Evolutionary conservation across 768 basidiomycete genomes (phyloP).

Genomic region (Solioccasus polychromus): DNA sequence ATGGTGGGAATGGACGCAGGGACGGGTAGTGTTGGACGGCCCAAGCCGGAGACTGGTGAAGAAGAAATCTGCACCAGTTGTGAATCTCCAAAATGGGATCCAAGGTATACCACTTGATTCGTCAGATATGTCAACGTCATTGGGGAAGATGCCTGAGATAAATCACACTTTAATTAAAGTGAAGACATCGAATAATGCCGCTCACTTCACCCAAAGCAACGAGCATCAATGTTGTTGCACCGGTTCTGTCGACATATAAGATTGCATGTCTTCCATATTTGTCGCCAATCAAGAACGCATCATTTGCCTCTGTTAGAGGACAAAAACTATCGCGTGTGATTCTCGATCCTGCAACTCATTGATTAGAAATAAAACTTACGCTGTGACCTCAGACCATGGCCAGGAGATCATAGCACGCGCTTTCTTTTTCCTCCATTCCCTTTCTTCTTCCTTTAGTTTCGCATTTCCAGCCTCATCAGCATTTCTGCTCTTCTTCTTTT

Average conservation of each 20-base stretch:
- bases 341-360: background rate
- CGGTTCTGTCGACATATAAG: conserved; percentile 50
- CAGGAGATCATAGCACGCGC: conserved; percentile 58
- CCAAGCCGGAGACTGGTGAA: conserved; percentile 39
- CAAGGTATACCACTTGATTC: conserved; percentile 68
- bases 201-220: conserved; percentile 72
- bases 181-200: background rate
- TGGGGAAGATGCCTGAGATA: conserved; percentile 63
- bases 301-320: conserved; percentile 42
- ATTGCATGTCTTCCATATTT: conserved; percentile 66
- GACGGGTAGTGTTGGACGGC: conserved; percentile 49
- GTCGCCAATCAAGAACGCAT: conserved; percentile 64
- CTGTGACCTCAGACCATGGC: conserved; percentile 73
- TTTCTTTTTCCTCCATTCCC: conserved; percentile 53
- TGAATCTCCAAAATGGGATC: conserved; percentile 80
- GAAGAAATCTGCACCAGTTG: conserved; percentile 64
- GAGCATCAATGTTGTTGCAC: conserved; percentile 42
- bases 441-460: conserved; percentile 54
- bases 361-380: conserved; percentile 42
- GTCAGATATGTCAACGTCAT: conserved; percentile 71
- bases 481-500: conserved; percentile 47
- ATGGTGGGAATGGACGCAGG: conserved; percentile 46
- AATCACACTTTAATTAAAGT: conserved; percentile 7
- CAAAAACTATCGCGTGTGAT: conserved; percentile 43
- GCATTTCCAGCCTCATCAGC: conserved; percentile 43